Percentiles rank a stretch among this genome's conserved stretches.
These are phyloP conservation scores for Isoetes taiwanensis DNA, from an alignment of 75 land plant species.

Conservation along the genomic window DNA sequence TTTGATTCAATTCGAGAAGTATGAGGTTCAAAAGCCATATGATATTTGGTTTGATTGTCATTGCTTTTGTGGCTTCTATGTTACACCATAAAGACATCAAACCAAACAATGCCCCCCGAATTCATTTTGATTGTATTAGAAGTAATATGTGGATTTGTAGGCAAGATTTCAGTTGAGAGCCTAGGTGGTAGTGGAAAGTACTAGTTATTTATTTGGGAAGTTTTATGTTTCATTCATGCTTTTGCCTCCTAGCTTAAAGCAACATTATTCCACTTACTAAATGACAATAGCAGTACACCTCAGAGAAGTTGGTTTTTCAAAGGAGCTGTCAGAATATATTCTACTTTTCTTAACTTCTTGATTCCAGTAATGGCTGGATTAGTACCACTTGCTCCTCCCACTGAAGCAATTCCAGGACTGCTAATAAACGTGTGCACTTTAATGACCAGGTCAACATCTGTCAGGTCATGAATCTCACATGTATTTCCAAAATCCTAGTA, in stretches of 20 bases:
- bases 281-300: constrained; percentile 31
- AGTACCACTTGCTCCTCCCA: constrained; percentile 55
- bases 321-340: constrained; percentile 26
- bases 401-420: too few species aligned
- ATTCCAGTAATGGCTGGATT: constrained; percentile 68
- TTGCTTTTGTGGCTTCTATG: constrained; percentile 38
- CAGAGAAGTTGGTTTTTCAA: constrained; percentile 19
- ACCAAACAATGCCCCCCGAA: constrained; percentile 59
- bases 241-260: constrained; percentile 35
- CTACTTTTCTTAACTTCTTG: constrained; percentile 31
- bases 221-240: constrained; percentile 60
- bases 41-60: constrained; percentile 48
- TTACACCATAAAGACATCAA: constrained; percentile 29
- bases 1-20: too few species aligned
- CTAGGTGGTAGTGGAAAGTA: constrained; percentile 61
- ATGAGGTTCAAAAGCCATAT: too few species aligned
- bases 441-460: too few species aligned
- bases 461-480: too few species aligned
- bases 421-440: too few species aligned
- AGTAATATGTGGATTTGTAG: constrained; percentile 49
- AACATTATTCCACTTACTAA: constrained; percentile 27
- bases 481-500: too few species aligned
- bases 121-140: constrained; percentile 53
- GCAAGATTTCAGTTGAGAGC: constrained; percentile 68
- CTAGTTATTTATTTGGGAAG: constrained; percentile 67